A percentile compares a stretch with the other conserved stretches of the same genome.
Evolutionary conservation across 2,329 filamentous ascomycete genomes (phyloP).

Genomic region (Aspergillus niger): DNA sequence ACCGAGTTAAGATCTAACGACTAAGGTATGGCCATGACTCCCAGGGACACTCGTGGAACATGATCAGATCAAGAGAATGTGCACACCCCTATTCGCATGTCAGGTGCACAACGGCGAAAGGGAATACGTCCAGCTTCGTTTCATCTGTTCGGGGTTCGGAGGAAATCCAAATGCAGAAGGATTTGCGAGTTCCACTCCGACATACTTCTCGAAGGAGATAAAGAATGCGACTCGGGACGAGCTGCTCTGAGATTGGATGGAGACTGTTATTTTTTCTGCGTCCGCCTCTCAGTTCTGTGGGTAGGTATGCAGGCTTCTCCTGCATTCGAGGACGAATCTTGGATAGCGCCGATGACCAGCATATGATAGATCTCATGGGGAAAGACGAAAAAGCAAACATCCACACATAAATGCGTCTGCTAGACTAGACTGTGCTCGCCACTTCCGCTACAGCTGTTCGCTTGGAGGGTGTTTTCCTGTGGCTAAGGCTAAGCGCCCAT

Average conservation of each 20-base stretch:
- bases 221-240: background rate
- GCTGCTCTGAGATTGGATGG: background rate
- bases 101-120: background rate
- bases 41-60: background rate
- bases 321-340: background rate
- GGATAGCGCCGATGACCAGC: background rate
- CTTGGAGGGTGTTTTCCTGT: no score
- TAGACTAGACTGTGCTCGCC: background rate
- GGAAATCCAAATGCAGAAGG: background rate
- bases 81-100: background rate
- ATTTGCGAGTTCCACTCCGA: constrained; percentile 1
- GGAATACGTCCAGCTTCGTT: background rate
- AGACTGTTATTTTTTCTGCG: background rate
- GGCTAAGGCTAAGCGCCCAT: background rate
- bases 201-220: background rate
- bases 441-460: constrained; percentile 3
- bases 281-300: background rate
- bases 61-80: background rate
- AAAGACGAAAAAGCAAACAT: background rate
- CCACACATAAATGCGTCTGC: background rate
- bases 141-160: background rate
- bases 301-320: background rate
- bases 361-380: background rate
- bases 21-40: background rate
- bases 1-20: background rate